Base-by-base conservation (phyloP, 495 filamentous ascomycete species). In the Wilcoxina mikolae region DNA sequence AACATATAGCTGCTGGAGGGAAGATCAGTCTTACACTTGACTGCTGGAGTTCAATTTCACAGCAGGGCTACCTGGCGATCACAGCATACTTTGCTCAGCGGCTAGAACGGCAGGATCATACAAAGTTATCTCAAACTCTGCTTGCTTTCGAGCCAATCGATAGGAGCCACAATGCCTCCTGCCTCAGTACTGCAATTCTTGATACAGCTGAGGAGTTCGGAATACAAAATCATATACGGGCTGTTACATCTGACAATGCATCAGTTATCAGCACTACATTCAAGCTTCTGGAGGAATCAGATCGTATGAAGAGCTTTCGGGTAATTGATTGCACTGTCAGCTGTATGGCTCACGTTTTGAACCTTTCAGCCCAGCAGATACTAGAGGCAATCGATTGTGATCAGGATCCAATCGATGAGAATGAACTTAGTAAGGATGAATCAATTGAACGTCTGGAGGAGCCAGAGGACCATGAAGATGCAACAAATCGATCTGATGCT, bases 311-410 rank as follows among this genome's bases (percentile, higher is more conserved):
- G 31, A 7, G 7, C 15, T 35, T 35, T 35, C 15, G 7, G 7
- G 15, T 35, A 43, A 28, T 43, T 18, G 23, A 57, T 35, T 18
- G 48, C 3, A 4, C 35, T 3, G 31, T 57, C 1, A 10, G 55
- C 10, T 57, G 48, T 38, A 57, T 57, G 55, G 24, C 55, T 12
- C 55, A 57, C 41, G 33, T 45, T 3, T 26, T 57, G 1, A 45
- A 53, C 35, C 23, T 57, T 22, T 18, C 48, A 3, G 38, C 55
- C 7, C 55, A 57, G 39, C 35, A 41, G 22, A 53, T 57, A 20
- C 4, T 53, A 15, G 31, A 35, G 31, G 31, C 5, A 15, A 35
- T 35, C 31, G 31, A 35, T 15, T 15, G 31, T 35, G 31, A 35
- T 35, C 15, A 7, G 31, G 31, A 35, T 35, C 31, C 31, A 7